Evolutionary conservation across 371 early-diverging fungal species (phyloP).

Genomic region (Mucor ambiguus): DNA sequence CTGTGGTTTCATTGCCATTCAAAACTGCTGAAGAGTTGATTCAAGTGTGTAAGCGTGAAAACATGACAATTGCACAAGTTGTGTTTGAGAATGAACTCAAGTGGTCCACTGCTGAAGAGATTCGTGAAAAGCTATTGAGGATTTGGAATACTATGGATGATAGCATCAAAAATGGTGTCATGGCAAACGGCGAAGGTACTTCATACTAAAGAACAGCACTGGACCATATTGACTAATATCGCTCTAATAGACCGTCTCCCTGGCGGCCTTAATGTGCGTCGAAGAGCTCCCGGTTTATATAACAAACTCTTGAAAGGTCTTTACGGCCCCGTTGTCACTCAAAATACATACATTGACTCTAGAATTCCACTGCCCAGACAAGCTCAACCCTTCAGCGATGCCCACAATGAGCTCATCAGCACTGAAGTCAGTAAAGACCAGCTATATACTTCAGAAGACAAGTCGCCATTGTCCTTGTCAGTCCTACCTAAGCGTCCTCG

Average conservation of each 20-base stretch:
- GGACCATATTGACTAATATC: neutral
- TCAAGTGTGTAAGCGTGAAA: slow-evolving; percentile 77
- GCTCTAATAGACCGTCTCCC: slow-evolving; percentile 61
- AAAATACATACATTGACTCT: slow-evolving; percentile 24
- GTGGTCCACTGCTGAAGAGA: slow-evolving; percentile 83
- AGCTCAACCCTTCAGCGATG: slow-evolving; percentile 6
- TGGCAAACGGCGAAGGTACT: slow-evolving; percentile 30
- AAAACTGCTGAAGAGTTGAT: slow-evolving; percentile 77
- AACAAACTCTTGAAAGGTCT: slow-evolving; percentile 81
- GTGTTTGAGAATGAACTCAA: slow-evolving; percentile 92
- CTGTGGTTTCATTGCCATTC: slow-evolving; percentile 86
- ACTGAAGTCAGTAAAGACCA: neutral
- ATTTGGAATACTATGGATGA: slow-evolving; percentile 96
- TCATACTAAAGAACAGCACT: too few species aligned
- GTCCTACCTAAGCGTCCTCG: slow-evolving; percentile 42
- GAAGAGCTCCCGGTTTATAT: slow-evolving; percentile 89
- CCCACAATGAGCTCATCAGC: neutral
- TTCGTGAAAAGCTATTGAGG: slow-evolving; percentile 66
- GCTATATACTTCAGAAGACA: neutral
- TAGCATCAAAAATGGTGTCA: slow-evolving; percentile 78
- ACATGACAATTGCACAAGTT: slow-evolving; percentile 92
- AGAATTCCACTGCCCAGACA: slow-evolving; percentile 7
- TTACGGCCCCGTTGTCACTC: slow-evolving; percentile 46
- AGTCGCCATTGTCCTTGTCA: slow-evolving; percentile 28
- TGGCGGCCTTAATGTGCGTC: slow-evolving; percentile 81